Evolutionary conservation across 495 filamentous ascomycete genomes (phyloP), one percentile per base, ranked within the genome.

Genomic region (Corynascus novoguineensis): DNA sequence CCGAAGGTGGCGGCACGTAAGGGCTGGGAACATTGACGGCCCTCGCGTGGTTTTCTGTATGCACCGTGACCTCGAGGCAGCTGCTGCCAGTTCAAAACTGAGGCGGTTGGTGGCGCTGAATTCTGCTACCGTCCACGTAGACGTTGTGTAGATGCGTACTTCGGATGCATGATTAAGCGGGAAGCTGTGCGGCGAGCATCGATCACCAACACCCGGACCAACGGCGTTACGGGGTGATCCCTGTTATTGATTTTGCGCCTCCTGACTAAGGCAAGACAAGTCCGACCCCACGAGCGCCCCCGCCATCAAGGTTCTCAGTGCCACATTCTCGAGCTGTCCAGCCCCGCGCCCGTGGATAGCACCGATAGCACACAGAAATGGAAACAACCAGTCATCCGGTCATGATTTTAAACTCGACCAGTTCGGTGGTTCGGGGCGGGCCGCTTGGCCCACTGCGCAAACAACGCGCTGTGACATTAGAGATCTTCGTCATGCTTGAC

Each of bases 291-390:
- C 29, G 32, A 24, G 4, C 22, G n/a, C n/a, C n/a, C n/a, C 1
- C 31, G 53, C 34, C 44, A 48, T 55, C 53, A 55, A 48, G 42
- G 53, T 55, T 55, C 53, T 48, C 24, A 46, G 5, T 6, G n/a
- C n/a, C 27, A n/a, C 19, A 55, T 19, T 42, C 9, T 12, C 17
- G 12, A 41, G 32, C 12, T 9, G 27, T 29, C 11, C 29, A 24
- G 25, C 12, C 49, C n/a, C n/a, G n/a, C n/a, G n/a, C n/a, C n/a
- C n/a, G n/a, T n/a, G n/a, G n/a, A n/a, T n/a, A n/a, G 21, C 50
- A 8, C 35, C 12, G 22, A 10, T 8, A 12, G n/a, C 27, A 24
- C 25, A 29, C 25, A 9, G 8, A 27, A 19, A 10, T 5, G 7
- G 14, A n/a, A 52, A 40, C n/a, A 52, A 15, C 37, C 50, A 53